Evolutionary conservation across 495 filamentous ascomycete species (phyloP), one percentile per base, ranked within the genome.

Genomic region (Aspergillus asperescens): DNA sequence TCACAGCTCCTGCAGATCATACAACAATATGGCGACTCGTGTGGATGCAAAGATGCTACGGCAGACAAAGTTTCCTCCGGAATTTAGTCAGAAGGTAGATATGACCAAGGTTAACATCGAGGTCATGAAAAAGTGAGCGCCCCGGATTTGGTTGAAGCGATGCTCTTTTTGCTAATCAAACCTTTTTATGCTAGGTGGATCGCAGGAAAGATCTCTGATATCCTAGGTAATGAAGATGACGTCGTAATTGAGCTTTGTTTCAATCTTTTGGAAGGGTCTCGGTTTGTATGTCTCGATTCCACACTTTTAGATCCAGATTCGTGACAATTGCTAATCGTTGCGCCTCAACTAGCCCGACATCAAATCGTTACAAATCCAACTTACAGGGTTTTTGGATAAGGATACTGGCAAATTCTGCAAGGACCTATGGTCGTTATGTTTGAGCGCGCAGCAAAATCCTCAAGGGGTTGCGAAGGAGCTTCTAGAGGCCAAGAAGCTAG

Each of bases 91-190:
- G 66, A 96, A 95, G 77, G 94, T 99, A 34, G 91, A 99, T 73
- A 94, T 93, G 85, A 80, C 81, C 52, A 99, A 97, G 73, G 89
- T 97, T 64, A 96, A 96, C 60, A 75, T 95, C 19, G 90, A 94
- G 68, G 89, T 97, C 50, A 92, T 97, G 83, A 96, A 96, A 78
- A 94, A 90, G 89, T 95, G 64, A 58, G 80, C 56, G 13, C 16
- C 16, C 22, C 32, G 15, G 18, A 12, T 58, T 58, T 42, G 50
- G 49, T 49, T 42, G 23, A 23, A 25, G 38, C n/a, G 12, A 12
- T 15, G 38, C 24, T n/a, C 24, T 12, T 5, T 25, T 43, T 37
- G 46, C 59, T 62, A 37, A 62, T 41, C 7, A 35, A 15, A 3
- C 40, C 15, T 24, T 18, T 29, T 22, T 34, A 12, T 42, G 15